A percentile compares a stretch with the other conserved stretches of the same genome.
These are phyloP conservation scores for Dendrobium officinale DNA, from an alignment of 106 monocot species.

Conservation along the genomic window DNA sequence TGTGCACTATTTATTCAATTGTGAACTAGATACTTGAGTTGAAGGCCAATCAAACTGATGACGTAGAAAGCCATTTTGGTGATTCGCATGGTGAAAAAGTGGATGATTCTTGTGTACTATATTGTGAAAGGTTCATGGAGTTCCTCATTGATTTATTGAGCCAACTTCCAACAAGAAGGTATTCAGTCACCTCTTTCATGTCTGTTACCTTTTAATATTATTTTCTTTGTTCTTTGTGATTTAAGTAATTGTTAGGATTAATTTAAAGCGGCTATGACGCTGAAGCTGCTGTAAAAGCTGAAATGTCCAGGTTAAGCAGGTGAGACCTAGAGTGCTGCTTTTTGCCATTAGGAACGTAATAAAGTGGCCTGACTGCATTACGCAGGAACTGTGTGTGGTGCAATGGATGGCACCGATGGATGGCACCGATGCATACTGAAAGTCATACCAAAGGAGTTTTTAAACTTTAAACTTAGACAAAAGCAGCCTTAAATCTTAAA, in stretches of 20 bases:
- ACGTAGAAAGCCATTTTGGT: slow-evolving; percentile 19
- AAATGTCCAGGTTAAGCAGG: neutral
- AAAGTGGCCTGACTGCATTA: neutral
- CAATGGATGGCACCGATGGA: neutral
- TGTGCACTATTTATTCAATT: neutral
- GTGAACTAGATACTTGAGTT: slow-evolving; percentile 79
- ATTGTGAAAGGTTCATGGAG: slow-evolving; percentile 97
- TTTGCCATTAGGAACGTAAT: neutral
- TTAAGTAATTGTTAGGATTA: neutral
- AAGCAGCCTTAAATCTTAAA: neutral
- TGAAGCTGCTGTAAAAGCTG: neutral
- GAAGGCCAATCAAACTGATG: slow-evolving; percentile 38
- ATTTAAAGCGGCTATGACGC: neutral
- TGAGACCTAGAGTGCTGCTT: neutral
- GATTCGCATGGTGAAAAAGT: slow-evolving; percentile 43
- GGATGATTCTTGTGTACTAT: slow-evolving; percentile 79
- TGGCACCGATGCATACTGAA: neutral
- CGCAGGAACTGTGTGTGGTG: neutral
- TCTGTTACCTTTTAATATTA: neutral
- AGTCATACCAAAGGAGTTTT: neutral
- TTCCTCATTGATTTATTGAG: slow-evolving; percentile 96
- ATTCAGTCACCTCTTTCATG: slow-evolving; percentile 7
- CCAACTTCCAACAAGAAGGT: slow-evolving; percentile 96
- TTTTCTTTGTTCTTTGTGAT: neutral
- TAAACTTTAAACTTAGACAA: neutral